Conservation (phyloP, 106 monocot genomes). For the Acorus gramineus region DNA sequence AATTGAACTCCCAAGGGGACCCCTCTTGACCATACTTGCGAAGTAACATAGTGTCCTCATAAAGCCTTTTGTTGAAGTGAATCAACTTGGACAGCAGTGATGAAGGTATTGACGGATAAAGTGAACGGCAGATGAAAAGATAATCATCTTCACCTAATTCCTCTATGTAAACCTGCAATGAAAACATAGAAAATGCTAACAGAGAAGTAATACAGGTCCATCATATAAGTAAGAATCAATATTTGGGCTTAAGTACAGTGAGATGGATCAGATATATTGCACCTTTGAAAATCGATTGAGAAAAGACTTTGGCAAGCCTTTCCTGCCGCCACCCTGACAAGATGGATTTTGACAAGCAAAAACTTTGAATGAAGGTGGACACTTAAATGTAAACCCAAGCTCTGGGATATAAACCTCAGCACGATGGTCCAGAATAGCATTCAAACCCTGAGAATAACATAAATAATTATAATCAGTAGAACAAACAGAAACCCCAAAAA, state of each 20-base stretch:
- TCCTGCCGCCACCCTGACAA: conserved; percentile 89
- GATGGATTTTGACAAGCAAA: conserved; percentile 99
- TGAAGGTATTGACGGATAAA: conserved; percentile 42
- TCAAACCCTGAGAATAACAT: conserved; percentile 56
- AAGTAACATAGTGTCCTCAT: conserved; percentile 64
- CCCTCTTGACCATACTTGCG: conserved; percentile 84
- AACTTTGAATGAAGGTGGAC: conserved; percentile 70
- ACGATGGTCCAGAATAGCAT: conserved; percentile 94
- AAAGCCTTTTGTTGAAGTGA: conserved; percentile 55
- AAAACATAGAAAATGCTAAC: background rate
- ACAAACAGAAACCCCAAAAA: background rate
- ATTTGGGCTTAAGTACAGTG: too few species aligned
- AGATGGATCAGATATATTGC: background rate
- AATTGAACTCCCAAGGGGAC: conserved; percentile 98
- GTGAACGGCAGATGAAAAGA: conserved; percentile 73
- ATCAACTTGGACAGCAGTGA: conserved; percentile 57
- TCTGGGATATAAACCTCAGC: conserved; percentile 95
- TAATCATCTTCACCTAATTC: conserved; percentile 71
- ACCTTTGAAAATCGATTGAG: conserved; percentile 96
- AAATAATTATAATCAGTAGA: background rate
- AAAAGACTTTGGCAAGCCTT: conserved; percentile 95
- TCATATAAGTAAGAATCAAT: too few species aligned
- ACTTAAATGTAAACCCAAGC: conserved; percentile 56
- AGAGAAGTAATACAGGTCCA: too few species aligned
- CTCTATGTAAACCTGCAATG: conserved; percentile 76